Base-by-base conservation (phyloP, 352 stramenopile species). In the Globisporangium solare region DNA sequence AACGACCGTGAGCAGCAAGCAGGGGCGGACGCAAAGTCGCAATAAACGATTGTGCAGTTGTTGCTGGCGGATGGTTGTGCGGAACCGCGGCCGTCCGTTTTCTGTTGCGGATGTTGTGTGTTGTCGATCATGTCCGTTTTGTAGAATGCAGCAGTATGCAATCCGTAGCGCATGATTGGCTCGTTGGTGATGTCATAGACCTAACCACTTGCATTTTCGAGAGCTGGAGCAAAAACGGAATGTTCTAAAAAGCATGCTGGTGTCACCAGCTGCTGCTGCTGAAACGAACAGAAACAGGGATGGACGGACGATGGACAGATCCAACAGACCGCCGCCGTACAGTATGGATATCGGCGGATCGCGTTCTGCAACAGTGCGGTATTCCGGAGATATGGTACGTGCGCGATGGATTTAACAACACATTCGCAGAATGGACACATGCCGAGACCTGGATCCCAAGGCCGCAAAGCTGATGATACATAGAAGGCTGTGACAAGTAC, bases 1-100 rank as follows among this genome's bases (percentile, higher is more conserved):
- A 67, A 41, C 48, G 13, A 27, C 18, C n/a, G 10, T 3, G 39
- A 8, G 39, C 1, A 15, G 12, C 17, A n/a, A 15, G 39, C 39
- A n/a, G n/a, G n/a, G 12, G 39, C 39, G 12, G 39, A 15, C 17
- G 39, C 27, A 35, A 35, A 35, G 39, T 43, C 17, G 39, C 17
- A 18, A n/a, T 43, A 18, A n/a, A 6, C 17, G 39, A 18, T 56
- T 41, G 51, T 40, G 24, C 20, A 22, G 18, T 46, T 39, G 37
- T 15, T 40, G 12, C 7, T 11, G 51, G n/a, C 40, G 40, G 40
- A 49, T 57, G 51, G 51, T 57, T 57, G 40, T 57, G 51, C 51
- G 40, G 39, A 35, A 35, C 27, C 27, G 27, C 27, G 3, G 10
- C 10, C 3, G 22, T 21, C 21, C 46, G n/a, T 27, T 31, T 14